A percentile compares a stretch with the other conserved stretches of the same genome.
Evolutionary conservation across 495 filamentous ascomycete species (phyloP).

Genomic region (Sordaria brevicollis): DNA sequence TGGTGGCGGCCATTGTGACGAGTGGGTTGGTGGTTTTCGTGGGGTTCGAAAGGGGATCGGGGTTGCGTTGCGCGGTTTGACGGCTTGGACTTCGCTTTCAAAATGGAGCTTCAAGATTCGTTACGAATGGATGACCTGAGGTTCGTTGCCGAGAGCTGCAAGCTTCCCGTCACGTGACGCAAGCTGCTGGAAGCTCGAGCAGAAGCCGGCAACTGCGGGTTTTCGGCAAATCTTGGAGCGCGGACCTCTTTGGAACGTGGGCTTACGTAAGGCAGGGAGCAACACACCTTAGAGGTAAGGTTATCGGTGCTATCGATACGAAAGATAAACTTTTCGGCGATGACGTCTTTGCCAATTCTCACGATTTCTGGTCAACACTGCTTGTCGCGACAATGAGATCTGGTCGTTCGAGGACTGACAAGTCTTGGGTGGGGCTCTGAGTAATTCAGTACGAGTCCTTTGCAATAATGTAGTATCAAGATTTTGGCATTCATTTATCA

Average conservation of each 20-base stretch:
- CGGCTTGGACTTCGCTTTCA: constrained; percentile 5
- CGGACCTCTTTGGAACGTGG: not conserved
- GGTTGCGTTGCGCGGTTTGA: constrained; percentile 22
- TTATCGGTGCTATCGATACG: not conserved
- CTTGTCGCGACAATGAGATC: not conserved
- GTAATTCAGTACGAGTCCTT: too few species aligned
- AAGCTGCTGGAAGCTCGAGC: not conserved
- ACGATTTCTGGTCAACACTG: not conserved
- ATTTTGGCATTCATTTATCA: too few species aligned
- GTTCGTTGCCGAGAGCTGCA: constrained; percentile 9
- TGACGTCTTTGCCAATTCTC: not conserved
- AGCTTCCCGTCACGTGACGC: not conserved
- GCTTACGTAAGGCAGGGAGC: not conserved
- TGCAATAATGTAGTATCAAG: too few species aligned
- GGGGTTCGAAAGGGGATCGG: not conserved
- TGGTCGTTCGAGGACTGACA: not conserved
- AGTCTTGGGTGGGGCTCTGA: too few species aligned
- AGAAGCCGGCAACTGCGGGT: not conserved
- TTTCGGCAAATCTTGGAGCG: not conserved
- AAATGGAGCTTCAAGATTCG: constrained; percentile 12
- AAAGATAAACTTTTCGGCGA: not conserved
- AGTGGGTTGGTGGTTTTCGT: constrained; percentile 2
- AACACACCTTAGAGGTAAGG: not conserved
- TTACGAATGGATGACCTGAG: constrained; percentile 17
- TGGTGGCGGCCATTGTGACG: constrained; percentile 27